Conservation (phyloP, 768 basidiomycete genomes). For the Tulasnella sp. region DNA sequence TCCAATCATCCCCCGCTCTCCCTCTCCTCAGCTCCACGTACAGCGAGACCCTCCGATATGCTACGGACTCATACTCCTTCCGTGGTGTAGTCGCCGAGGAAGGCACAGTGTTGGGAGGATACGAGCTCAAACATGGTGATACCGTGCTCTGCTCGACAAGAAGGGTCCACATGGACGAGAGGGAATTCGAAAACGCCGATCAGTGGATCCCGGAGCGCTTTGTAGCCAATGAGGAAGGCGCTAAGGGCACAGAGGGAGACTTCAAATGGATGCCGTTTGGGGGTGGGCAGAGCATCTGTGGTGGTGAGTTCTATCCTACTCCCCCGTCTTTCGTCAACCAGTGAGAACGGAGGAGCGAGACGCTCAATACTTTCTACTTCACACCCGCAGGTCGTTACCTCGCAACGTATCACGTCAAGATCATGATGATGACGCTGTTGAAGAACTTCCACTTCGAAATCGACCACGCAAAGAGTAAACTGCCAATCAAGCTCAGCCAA, state of each 20-base stretch:
- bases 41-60: slow-evolving; percentile 10
- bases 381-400: slow-evolving; percentile 3
- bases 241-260: slow-evolving; percentile 1
- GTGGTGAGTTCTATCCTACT: background rate
- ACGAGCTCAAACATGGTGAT: slow-evolving; percentile 10
- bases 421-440: slow-evolving; percentile 1
- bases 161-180: slow-evolving; percentile 12
- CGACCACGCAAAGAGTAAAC: slow-evolving; percentile 4
- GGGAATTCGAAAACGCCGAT: slow-evolving; percentile 1
- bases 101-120: background rate
- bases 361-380: background rate
- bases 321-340: background rate
- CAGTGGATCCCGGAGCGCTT: slow-evolving; percentile 6
- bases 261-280: slow-evolving; percentile 16
- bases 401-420: slow-evolving; percentile 13
- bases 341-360: too few relatives aligned
- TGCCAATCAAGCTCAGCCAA: slow-evolving; percentile 2
- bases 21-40: slow-evolving; percentile 10
- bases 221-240: background rate
- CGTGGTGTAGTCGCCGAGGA: background rate
- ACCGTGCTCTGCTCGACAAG: slow-evolving; percentile 11
- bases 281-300: slow-evolving; percentile 7
- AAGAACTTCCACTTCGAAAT: slow-evolving; percentile 9
- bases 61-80: slow-evolving; percentile 15
- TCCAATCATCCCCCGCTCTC: slow-evolving; percentile 8